These are phyloP conservation scores for Atkinsonella texensis DNA, from an alignment of 2,329 filamentous ascomycete species.

Conservation along the genomic window DNA sequence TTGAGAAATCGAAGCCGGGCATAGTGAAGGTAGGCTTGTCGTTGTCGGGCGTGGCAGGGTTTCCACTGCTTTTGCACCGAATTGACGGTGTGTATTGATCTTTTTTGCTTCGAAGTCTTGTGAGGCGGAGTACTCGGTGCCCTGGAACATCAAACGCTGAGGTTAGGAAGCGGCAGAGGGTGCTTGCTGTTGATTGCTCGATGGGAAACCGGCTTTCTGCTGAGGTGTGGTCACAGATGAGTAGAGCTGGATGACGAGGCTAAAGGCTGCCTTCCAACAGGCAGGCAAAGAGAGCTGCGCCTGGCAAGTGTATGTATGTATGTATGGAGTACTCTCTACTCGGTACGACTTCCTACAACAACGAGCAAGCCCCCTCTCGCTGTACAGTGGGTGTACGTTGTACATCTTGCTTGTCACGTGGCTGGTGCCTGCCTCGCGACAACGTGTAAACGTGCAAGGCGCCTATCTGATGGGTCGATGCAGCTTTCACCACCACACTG, in stretches of 20 bases:
- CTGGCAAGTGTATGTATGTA: too few relatives aligned
- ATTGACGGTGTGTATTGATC: neutral
- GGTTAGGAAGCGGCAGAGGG: neutral
- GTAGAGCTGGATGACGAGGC: constrained; percentile 41
- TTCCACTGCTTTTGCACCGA: constrained; percentile 1
- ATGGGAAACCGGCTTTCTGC: neutral
- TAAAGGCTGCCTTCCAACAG: constrained; percentile 34
- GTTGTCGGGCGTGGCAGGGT: constrained; percentile 4
- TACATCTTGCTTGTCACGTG: neutral
- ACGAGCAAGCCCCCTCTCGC: too few relatives aligned
- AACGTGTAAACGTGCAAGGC: neutral
- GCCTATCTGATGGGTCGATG: neutral
- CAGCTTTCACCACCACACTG: neutral
- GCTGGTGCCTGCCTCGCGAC: constrained; percentile 11
- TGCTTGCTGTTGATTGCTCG: neutral
- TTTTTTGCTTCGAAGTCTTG: neutral
- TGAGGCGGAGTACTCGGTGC: neutral
- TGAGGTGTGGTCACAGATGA: constrained; percentile 9
- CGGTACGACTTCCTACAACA: too few relatives aligned
- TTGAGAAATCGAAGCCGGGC: constrained; percentile 98
- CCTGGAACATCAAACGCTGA: neutral
- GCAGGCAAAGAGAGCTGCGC: constrained; percentile 2
- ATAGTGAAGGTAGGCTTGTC: constrained; percentile 39
- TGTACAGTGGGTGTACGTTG: neutral
- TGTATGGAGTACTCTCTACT: too few relatives aligned